phyloP scores from a whole-genome alignment of 805 yeast genomes.

The Kluyveromyces lactis region DNA sequence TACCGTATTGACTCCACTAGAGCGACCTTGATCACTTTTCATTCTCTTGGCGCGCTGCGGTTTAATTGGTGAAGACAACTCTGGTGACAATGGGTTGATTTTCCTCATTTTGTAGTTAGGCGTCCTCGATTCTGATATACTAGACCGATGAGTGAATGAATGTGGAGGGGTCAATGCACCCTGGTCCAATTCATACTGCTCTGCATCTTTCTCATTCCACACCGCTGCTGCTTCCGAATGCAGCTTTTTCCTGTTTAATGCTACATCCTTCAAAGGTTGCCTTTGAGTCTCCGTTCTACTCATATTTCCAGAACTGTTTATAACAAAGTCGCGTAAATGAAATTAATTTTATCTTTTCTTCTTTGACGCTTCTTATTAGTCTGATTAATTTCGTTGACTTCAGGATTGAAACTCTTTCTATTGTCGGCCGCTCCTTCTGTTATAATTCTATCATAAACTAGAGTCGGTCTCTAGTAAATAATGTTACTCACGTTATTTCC shows the following conservation, averaged over 20 bases:
- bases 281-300: not conserved
- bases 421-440: too few species aligned
- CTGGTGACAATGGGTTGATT: constrained; percentile 24
- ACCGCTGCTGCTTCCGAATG: constrained; percentile 1
- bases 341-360: too few species aligned
- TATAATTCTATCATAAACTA: too few species aligned
- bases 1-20: constrained; percentile 24
- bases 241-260: constrained; percentile 2
- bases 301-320: not conserved
- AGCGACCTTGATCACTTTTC: constrained; percentile 23
- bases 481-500: too few species aligned
- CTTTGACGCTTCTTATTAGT: too few species aligned
- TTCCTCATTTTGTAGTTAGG: constrained; percentile 5
- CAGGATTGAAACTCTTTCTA: too few species aligned
- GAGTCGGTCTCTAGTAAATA: too few species aligned
- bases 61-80: constrained; percentile 26
- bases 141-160: constrained; percentile 16
- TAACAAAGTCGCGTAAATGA: too few species aligned
- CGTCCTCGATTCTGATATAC: constrained; percentile 4
- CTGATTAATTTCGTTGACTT: too few species aligned
- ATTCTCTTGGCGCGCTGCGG: constrained; percentile 22
- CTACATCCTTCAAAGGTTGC: constrained; percentile 4
- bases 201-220: not conserved
- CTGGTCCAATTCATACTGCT: constrained; percentile 1
- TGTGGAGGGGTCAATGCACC: constrained; percentile 19